A percentile compares a stretch with the other conserved stretches of the same genome.
Conservation (phyloP, 2,329 filamentous ascomycete species). For the Fonsecaea pugnacius region DNA sequence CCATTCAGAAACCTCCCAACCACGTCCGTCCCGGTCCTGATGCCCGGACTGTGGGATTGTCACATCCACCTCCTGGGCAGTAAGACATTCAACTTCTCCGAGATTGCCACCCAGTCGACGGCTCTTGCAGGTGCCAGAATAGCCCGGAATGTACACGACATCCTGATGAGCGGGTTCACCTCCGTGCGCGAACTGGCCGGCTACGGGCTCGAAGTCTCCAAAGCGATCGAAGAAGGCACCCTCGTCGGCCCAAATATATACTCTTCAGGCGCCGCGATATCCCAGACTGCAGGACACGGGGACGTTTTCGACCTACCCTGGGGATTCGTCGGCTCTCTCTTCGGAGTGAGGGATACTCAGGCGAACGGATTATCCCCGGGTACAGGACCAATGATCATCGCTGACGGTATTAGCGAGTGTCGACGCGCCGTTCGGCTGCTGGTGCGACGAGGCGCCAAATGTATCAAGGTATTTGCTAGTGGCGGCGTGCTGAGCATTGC, state of each 20-base stretch:
- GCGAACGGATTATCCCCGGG: constrained; percentile 19
- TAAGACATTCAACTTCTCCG: constrained; percentile 33
- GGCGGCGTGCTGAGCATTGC: constrained; percentile 53
- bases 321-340: constrained; percentile 30
- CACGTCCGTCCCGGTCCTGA: constrained; percentile 49
- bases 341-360: constrained; percentile 30
- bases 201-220: constrained; percentile 51
- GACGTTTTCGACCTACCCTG: constrained; percentile 49
- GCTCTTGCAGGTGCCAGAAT: constrained; percentile 49
- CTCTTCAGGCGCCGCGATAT: constrained; percentile 50
- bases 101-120: constrained; percentile 31
- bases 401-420: constrained; percentile 55
- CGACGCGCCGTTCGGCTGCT: constrained; percentile 49
- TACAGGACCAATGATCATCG: constrained; percentile 39
- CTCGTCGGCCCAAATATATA: constrained; percentile 58
- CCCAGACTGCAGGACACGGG: constrained; percentile 57
- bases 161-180: constrained; percentile 57
- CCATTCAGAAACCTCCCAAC: constrained; percentile 19
- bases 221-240: constrained; percentile 50
- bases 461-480: constrained; percentile 55
- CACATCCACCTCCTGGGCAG: constrained; percentile 56
- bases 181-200: constrained; percentile 57
- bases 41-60: constrained; percentile 61
- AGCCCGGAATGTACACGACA: constrained; percentile 48
- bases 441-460: constrained; percentile 53